Percentiles rank a stretch among this genome's conserved stretches.
Conservation (phyloP, 2,329 filamentous ascomycete genomes). For the Cytospora leucostoma region DNA sequence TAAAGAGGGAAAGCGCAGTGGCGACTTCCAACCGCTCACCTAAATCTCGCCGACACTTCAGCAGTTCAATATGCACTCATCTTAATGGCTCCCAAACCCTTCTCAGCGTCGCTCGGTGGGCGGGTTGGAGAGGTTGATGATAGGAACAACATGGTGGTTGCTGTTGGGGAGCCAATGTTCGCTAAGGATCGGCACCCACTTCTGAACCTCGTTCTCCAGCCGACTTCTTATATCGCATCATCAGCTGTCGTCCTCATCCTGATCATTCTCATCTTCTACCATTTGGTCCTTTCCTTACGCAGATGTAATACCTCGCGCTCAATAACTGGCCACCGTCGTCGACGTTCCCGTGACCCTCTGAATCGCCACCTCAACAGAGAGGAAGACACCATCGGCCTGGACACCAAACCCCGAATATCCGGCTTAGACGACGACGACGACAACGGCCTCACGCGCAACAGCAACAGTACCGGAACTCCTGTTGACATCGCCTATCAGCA, state of each 20-base stretch:
- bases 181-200: slow-evolving; percentile 14
- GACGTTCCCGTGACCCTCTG: not conserved
- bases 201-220: not conserved
- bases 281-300: not conserved
- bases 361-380: not conserved
- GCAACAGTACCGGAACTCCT: no score
- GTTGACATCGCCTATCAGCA: no score
- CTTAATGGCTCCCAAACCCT: slow-evolving; percentile 10
- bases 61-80: not conserved
- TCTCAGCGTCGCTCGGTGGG: slow-evolving; percentile 1
- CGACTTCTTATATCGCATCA: not conserved
- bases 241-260: not conserved
- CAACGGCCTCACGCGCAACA: no score
- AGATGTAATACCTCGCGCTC: not conserved
- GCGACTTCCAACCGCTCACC: not conserved
- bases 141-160: not conserved
- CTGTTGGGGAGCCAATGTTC: not conserved
- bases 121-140: not conserved
- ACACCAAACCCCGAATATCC: not conserved
- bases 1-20: not conserved
- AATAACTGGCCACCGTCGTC: not conserved
- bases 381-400: not conserved
- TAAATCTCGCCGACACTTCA: not conserved
- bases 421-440: not conserved
- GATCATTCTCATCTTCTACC: not conserved